These are phyloP conservation scores for Xenoacremonium recifei DNA, from an alignment of 2,329 filamentous ascomycete species.

Conservation along the genomic window DNA sequence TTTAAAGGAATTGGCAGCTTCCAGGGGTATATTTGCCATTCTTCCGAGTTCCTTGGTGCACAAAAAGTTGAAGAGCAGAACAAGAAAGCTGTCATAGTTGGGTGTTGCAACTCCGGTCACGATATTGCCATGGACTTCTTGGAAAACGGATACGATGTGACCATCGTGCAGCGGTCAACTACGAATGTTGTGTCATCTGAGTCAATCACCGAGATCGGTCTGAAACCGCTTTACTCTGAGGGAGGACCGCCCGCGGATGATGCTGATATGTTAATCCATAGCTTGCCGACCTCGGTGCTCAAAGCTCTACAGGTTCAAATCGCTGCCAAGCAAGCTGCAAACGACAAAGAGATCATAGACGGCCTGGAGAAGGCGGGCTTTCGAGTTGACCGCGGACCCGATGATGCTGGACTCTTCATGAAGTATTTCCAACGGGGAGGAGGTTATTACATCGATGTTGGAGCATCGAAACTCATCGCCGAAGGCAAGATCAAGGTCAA, in stretches of 20 bases:
- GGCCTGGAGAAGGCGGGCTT: constrained; percentile 58
- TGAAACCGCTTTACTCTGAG: constrained; percentile 52
- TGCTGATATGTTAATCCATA: constrained; percentile 60
- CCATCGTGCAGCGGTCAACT: constrained; percentile 66
- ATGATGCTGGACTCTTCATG: constrained; percentile 54
- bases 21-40: constrained; percentile 61
- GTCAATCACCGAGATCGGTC: constrained; percentile 48
- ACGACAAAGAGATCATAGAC: constrained; percentile 38
- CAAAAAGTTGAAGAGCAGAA: constrained; percentile 41
- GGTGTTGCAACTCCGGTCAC: constrained; percentile 67
- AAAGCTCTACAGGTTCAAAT: constrained; percentile 56
- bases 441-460: constrained; percentile 71
- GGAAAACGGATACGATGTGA: constrained; percentile 65
- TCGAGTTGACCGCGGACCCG: constrained; percentile 56
- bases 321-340: constrained; percentile 31
- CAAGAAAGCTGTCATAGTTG: constrained; percentile 64
- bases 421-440: constrained; percentile 67
- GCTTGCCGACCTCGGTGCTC: constrained; percentile 56
- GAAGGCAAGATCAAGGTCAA: constrained; percentile 64
- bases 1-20: constrained; percentile 59
- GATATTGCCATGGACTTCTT: constrained; percentile 69
- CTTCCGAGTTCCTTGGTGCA: constrained; percentile 58
- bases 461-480: constrained; percentile 58
- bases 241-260: constrained; percentile 61
- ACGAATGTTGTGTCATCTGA: constrained; percentile 62